These are phyloP conservation scores for Sambucus nigra DNA, from an alignment of 129 eudicot species.

Conservation along the genomic window DNA sequence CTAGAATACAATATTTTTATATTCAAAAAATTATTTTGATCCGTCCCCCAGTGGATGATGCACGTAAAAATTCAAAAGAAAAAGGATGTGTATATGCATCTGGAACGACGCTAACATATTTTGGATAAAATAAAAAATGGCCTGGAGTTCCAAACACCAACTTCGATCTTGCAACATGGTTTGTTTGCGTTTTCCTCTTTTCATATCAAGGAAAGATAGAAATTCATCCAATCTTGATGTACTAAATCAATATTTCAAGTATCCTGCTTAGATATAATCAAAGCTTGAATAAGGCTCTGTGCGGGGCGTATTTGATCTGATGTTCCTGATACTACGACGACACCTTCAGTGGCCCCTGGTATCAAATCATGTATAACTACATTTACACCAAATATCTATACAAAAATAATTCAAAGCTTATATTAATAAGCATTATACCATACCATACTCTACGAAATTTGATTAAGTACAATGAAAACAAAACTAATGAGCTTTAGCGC, in stretches of 20 bases:
- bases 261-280: slow-evolving; percentile 30
- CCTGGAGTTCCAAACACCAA: no score
- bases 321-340: slow-evolving; percentile 33
- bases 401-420: neutral
- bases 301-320: slow-evolving; percentile 31
- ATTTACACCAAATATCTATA: slow-evolving; percentile 49
- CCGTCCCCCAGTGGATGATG: no score
- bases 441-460: neutral
- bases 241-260: neutral
- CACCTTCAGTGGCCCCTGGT: slow-evolving; percentile 26
- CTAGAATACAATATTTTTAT: no score
- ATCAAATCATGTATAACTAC: slow-evolving; percentile 23
- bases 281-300: slow-evolving; percentile 43
- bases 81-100: no score
- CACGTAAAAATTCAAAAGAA: no score
- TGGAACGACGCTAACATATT: no score
- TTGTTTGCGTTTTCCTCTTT: no score
- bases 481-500: no score
- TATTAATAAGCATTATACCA: neutral
- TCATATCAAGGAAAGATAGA: neutral
- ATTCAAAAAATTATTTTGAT: no score
- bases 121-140: no score
- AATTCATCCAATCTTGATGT: neutral
- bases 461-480: neutral
- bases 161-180: no score